Evolutionary conservation across 805 yeast genomes (phyloP).

Genomic region (Suhomyces tanzawaensis): DNA sequence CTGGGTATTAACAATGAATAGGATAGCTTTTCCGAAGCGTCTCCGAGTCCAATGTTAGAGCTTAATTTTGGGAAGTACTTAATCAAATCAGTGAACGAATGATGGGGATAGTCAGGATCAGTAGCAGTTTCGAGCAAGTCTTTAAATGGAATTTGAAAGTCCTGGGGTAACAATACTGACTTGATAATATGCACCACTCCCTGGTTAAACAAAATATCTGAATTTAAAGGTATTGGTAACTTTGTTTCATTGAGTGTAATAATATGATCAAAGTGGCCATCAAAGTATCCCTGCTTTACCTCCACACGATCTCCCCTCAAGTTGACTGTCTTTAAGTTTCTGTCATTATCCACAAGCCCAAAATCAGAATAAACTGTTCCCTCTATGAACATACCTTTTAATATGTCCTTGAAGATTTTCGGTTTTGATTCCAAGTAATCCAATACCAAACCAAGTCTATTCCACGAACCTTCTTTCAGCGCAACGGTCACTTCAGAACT

Average conservation of each 20-base stretch:
- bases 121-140: constrained; percentile 59
- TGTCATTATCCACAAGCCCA: constrained; percentile 22
- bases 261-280: constrained; percentile 20
- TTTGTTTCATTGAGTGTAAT: constrained; percentile 30
- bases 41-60: constrained; percentile 29
- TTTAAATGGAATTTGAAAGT: constrained; percentile 48
- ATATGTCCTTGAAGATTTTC: constrained; percentile 47
- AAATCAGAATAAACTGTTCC: constrained; percentile 68
- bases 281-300: constrained; percentile 18
- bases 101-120: constrained; percentile 25
- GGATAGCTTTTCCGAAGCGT: constrained; percentile 12
- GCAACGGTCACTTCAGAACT: not conserved
- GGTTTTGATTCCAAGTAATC: constrained; percentile 56
- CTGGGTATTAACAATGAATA: constrained; percentile 75
- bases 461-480: constrained; percentile 51
- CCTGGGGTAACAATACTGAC: constrained; percentile 54
- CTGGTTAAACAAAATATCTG: constrained; percentile 73
- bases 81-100: constrained; percentile 46
- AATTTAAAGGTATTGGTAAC: constrained; percentile 38
- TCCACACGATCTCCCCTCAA: constrained; percentile 29
- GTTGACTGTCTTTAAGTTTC: constrained; percentile 14
- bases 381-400: constrained; percentile 60
- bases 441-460: constrained; percentile 53
- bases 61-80: constrained; percentile 40
- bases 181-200: constrained; percentile 81